A percentile compares a stretch with the other conserved stretches of the same genome.
Evolutionary conservation across 306 rosid genomes (phyloP).

Genomic region (Cicer cuneatum): DNA sequence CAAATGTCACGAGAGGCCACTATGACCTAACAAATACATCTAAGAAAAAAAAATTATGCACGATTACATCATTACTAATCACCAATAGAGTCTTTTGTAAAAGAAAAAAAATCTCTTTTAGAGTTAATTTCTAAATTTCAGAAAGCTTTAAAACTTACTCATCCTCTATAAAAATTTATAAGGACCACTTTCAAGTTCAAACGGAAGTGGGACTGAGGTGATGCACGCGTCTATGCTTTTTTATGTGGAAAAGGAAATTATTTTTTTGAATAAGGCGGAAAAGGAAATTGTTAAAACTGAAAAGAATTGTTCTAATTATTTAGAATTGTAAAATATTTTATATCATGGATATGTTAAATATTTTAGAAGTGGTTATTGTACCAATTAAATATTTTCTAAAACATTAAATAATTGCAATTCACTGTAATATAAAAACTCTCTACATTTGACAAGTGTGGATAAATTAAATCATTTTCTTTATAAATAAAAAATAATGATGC

Average conservation of each 20-base stretch:
- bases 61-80: conserved; percentile 16
- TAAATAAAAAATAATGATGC: no score
- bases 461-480: no score
- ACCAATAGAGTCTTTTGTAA: background rate
- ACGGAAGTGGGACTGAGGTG: background rate
- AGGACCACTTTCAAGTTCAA: conserved; percentile 3
- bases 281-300: background rate
- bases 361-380: no score
- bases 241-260: background rate
- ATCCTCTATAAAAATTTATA: background rate
- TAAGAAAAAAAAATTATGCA: conserved; percentile 14
- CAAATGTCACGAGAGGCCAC: conserved; percentile 4
- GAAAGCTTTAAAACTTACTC: background rate
- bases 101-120: background rate
- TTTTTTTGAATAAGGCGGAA: background rate
- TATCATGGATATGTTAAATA: no score
- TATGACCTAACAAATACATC: background rate
- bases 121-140: conserved; percentile 18
- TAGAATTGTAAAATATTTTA: no score
- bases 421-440: no score
- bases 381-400: no score
- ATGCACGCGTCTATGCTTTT: background rate
- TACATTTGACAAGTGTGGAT: no score
- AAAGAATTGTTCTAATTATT: no score
- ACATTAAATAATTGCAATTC: no score